Conservation (phyloP, 768 basidiomycete species). For the Mycena pura region DNA sequence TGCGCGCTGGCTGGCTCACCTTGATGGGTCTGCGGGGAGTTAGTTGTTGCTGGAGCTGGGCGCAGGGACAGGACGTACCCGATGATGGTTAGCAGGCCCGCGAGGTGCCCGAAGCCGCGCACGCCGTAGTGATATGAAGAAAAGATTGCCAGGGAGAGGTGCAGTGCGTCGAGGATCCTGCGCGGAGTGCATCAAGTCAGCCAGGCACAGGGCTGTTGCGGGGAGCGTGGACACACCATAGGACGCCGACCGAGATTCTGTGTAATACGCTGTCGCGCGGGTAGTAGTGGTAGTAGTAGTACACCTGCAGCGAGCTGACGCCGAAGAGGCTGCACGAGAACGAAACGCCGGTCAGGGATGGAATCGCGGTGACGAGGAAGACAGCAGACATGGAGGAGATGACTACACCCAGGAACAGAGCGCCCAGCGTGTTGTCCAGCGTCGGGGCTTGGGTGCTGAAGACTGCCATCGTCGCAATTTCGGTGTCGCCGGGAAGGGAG, state of each 20-base stretch:
- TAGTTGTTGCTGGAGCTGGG: neutral
- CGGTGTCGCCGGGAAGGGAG: too few species aligned
- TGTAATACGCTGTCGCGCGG: slow-evolving; percentile 10
- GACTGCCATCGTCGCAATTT: too few species aligned
- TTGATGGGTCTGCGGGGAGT: slow-evolving; percentile 40
- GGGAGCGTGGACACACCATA: neutral
- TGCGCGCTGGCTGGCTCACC: too few species aligned
- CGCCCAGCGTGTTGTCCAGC: slow-evolving; percentile 25
- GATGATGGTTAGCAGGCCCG: slow-evolving; percentile 32
- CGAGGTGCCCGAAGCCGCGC: slow-evolving; percentile 41
- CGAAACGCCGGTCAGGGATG: neutral
- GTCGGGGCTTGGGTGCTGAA: neutral
- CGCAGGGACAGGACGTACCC: slow-evolving; percentile 33
- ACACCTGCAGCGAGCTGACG: slow-evolving; percentile 22
- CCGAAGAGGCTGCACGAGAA: slow-evolving; percentile 17
- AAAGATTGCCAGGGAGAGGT: slow-evolving; percentile 41
- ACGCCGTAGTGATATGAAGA: slow-evolving; percentile 46
- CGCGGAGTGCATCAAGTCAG: neutral
- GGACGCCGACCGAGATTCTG: slow-evolving; percentile 15
- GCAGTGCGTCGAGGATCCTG: slow-evolving; percentile 16
- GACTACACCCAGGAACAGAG: slow-evolving; percentile 18
- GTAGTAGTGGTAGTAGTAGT: slow-evolving; percentile 24
- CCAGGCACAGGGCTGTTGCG: neutral
- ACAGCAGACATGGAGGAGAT: slow-evolving; percentile 17
- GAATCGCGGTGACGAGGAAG: neutral